Base-by-base conservation (phyloP, 352 stramenopile species). In the Pythium guiyangense region DNA sequence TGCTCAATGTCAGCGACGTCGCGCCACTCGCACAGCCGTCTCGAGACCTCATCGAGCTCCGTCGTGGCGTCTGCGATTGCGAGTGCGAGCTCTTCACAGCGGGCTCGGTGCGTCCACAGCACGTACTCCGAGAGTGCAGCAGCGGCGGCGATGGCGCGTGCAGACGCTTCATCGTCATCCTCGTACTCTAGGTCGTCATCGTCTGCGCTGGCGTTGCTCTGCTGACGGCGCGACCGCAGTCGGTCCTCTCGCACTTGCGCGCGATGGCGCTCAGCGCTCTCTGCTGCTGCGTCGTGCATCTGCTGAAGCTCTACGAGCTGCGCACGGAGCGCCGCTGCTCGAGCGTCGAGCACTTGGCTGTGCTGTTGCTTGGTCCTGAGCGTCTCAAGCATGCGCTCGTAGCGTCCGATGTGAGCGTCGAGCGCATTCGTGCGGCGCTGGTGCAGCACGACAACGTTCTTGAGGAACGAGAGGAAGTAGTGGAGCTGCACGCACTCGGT, bases 21-120 rank as follows among this genome's bases (percentile, higher is more conserved):
- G 4, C 49, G 43, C 50, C 55, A 68, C 14, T 61, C 43, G 1
- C 15, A 12, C 26, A 62, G 40, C 14, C 54, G 47, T 5, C 35
- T 1, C 4, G 31, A 14, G 3, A 71, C 44, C 12, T 45, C 40
- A 18, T 42, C 9, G 1, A 54, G 43, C 27, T 62, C 54, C 0
- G 25, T 31, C 22, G 60, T 26, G 5, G 52, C 47, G 25, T 79
- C 70, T 17, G n/a, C 48, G 0, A 52, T 61, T 42, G 37, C 58
- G 45, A 77, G 45, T 11, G 25, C 29, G 1, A 70, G 34, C 12
- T 77, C 73, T 62, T 82, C 70, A 12, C 54, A 59, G 2, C 20
- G 8, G 18, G 62, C 34, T 0, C 49, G 58, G 4, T 54, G 34
- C n/a, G 51, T 34, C 64, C 64, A 71, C 4, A 17, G 4, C 11